phyloP scores from a whole-genome alignment of 75 land plant species.

The Sequoia sempervirens region DNA sequence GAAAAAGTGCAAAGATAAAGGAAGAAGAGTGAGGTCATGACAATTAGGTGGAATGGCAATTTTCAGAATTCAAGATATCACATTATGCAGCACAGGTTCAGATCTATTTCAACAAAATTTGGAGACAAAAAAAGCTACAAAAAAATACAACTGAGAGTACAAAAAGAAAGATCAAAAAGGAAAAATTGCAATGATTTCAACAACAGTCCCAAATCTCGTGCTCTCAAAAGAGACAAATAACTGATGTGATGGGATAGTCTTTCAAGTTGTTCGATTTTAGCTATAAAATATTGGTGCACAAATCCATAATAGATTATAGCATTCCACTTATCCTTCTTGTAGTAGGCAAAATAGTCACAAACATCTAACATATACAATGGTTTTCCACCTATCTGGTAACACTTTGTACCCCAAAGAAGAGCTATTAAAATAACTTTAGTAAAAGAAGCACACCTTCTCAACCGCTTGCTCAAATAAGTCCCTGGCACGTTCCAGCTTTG shows the following conservation, averaged over 20 bases:
- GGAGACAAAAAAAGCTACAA: neutral
- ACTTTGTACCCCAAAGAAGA: neutral
- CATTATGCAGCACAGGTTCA: neutral
- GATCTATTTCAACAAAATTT: neutral
- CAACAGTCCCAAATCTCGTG: neutral
- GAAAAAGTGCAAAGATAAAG: neutral
- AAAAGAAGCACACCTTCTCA: conserved; percentile 50
- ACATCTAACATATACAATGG: neutral
- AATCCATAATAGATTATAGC: neutral
- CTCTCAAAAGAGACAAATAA: neutral
- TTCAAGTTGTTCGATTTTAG: neutral
- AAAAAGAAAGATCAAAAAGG: neutral
- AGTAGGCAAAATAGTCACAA: neutral
- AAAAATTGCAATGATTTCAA: neutral
- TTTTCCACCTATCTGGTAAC: neutral
- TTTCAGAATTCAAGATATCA: neutral
- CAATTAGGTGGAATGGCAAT: neutral
- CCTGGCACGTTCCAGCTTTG: conserved; percentile 86
- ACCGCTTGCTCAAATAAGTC: conserved; percentile 93
- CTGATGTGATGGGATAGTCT: neutral
- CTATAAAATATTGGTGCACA: neutral
- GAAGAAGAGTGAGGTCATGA: neutral
- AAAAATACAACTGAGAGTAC: neutral
- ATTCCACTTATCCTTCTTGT: neutral
- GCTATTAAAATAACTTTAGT: neutral